Evolutionary conservation across 1,284 basidiomycete species (phyloP), one percentile per base, ranked within the genome.

Genomic region (Takashimella tepidaria): DNA sequence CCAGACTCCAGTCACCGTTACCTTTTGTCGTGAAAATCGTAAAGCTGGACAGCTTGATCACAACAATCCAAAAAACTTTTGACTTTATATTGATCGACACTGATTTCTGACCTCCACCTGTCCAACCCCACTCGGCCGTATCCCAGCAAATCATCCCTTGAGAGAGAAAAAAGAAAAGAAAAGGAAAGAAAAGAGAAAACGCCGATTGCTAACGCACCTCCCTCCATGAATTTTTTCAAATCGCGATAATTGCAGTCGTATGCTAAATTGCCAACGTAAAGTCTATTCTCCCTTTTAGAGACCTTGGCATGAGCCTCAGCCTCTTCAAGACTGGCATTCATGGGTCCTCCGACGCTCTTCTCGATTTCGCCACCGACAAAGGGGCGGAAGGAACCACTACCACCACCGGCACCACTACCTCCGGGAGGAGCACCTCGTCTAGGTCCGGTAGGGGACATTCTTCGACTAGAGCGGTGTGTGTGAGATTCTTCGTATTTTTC

Each of bases 201-300:
- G n/a, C n/a, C n/a, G n/a, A n/a, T 81, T 84, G 83, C 83, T 84
- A 78, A 93, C 92, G 86, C 89, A 96, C 92, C 92, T 92, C 89
- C 89, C 85, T 87, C 83, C 90, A 95, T 93, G 75, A 93, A 95
- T 85, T 92, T 88, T 83, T 92, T 91, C 79, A 98, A 82, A 80
- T 96, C 92, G 78, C 89, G 85, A 80, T 93, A 96, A 79, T 88
- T 93, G 84, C 92, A 89, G 76, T 93, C 89, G 82, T 96, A 98
- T 73, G 87, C 89, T 77, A 98, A 84, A 77, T 98, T 98, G 72
- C 93, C 95, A 74, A 98, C 91, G 72, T 98, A 98, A 68, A 98
- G 91, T 62, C 95, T 83, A 78, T 97, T 93, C 81, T 98, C 92
- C 80, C 91, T 85, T 81, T 93, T 89, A 84, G 88, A 92, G 69